Conservation (phyloP, 352 stramenopile genomes). For the Globisporangium solare region DNA sequence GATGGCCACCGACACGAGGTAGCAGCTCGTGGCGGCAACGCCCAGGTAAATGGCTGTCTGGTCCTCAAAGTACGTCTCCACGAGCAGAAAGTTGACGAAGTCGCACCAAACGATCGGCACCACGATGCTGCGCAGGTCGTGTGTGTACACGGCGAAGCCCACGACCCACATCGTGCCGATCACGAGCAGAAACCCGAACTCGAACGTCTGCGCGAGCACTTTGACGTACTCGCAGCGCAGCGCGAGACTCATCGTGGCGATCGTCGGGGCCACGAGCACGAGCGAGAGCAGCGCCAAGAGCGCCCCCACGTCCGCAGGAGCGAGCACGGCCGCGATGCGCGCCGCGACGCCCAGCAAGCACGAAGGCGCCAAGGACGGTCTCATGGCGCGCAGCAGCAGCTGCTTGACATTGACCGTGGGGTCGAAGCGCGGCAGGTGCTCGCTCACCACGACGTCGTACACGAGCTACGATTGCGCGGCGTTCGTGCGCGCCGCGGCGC, state of each 20-base stretch:
- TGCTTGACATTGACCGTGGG: constrained; percentile 4
- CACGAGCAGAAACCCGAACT: constrained; percentile 12
- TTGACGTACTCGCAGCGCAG: constrained; percentile 12
- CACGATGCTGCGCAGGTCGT: constrained; percentile 8
- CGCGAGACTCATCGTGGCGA: constrained; percentile 6
- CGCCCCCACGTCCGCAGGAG: background rate
- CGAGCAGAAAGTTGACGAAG: constrained; percentile 17
- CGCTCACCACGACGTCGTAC: constrained; percentile 11
- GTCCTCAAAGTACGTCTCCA: constrained; percentile 16
- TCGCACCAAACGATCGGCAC: constrained; percentile 4
- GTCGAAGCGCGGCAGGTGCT: constrained; percentile 4
- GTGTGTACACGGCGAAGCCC: constrained; percentile 1
- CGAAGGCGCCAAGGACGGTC: background rate
- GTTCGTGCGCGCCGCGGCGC: no score
- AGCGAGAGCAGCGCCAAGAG: constrained; percentile 5
- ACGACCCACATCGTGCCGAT: constrained; percentile 8
- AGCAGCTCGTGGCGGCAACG: background rate
- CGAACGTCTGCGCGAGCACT: constrained; percentile 9
- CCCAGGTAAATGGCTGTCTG: constrained; percentile 1
- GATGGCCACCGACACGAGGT: constrained; percentile 5
- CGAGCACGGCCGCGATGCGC: constrained; percentile 6
- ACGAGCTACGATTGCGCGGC: no score
- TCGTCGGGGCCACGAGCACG: constrained; percentile 6
- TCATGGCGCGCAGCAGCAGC: background rate
- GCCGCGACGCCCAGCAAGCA: constrained; percentile 6